Percentiles rank a stretch among this genome's conserved stretches.
phyloP scores from a whole-genome alignment of 2,329 filamentous ascomycete genomes.

The Colletotrichum sp. region DNA sequence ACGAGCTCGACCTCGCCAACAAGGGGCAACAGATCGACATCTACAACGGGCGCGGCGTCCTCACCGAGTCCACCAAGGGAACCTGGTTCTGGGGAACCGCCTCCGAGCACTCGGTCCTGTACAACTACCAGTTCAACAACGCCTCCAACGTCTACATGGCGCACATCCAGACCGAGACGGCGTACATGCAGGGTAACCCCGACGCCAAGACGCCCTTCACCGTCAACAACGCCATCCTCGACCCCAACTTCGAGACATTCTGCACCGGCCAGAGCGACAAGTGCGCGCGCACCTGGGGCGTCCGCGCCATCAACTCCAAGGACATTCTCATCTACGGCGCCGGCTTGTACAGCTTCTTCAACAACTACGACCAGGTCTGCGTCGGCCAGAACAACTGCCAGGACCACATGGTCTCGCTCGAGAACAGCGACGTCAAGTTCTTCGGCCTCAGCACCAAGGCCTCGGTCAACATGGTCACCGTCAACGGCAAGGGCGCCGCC shows the following conservation, averaged over 20 bases:
- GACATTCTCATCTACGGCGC: conserved; percentile 74
- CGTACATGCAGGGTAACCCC: conserved; percentile 86
- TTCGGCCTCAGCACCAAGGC: conserved; percentile 79
- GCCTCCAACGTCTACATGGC: conserved; percentile 83
- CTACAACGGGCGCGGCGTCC: conserved; percentile 85
- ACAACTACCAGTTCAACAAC: conserved; percentile 85
- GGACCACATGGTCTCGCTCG: conserved; percentile 76
- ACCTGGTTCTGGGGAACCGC: conserved; percentile 83
- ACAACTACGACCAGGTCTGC: conserved; percentile 79
- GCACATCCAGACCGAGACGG: conserved; percentile 87
- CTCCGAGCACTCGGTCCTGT: conserved; percentile 69
- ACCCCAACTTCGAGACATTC: conserved; percentile 69
- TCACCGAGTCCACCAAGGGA: conserved; percentile 75
- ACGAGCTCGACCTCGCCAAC: conserved; percentile 79
- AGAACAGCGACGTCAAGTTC: conserved; percentile 65
- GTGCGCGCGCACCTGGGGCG: conserved; percentile 79
- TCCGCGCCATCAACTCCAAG: conserved; percentile 70
- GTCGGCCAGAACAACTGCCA: conserved; percentile 73
- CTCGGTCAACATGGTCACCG: conserved; percentile 72
- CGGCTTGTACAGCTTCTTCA: conserved; percentile 82
- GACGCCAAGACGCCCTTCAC: conserved; percentile 70
- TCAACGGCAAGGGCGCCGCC: conserved; percentile 59
- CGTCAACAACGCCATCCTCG: conserved; percentile 57
- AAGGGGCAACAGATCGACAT: conserved; percentile 78
- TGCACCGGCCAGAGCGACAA: conserved; percentile 46